Evolutionary conservation across 1,284 basidiomycete genomes (phyloP).

Genomic region (Marasmius tenuissimus): DNA sequence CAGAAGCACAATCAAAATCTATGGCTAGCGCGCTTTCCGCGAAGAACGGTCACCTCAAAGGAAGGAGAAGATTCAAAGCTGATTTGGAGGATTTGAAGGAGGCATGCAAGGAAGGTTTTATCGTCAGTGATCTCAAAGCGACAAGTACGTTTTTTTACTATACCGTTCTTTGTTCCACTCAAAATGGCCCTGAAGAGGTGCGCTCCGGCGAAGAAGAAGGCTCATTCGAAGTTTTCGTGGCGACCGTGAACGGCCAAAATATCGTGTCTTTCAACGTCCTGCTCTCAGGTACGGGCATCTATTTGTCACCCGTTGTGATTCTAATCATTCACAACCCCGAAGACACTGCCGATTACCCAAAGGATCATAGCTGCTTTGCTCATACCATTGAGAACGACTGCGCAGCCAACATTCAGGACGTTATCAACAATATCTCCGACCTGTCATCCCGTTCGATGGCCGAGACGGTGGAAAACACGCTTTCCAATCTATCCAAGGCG

Average conservation of each 20-base stretch:
- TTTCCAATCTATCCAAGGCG: slow-evolving; percentile 26
- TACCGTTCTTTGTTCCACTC: neutral
- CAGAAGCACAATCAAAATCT: neutral
- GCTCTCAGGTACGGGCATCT: slow-evolving; percentile 46
- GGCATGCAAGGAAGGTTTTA: slow-evolving; percentile 30
- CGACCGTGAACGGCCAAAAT: slow-evolving; percentile 29
- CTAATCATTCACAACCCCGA: neutral
- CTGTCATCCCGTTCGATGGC: slow-evolving; percentile 42
- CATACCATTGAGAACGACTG: slow-evolving; percentile 45
- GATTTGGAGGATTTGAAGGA: slow-evolving; percentile 48
- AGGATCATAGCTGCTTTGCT: slow-evolving; percentile 51
- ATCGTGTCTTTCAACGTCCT: slow-evolving; percentile 43
- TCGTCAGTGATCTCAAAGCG: slow-evolving; percentile 35
- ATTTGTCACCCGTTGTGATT: neutral
- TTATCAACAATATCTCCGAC: slow-evolving; percentile 44
- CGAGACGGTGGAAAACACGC: slow-evolving; percentile 38
- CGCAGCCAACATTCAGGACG: slow-evolving; percentile 32
- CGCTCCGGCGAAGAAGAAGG: slow-evolving; percentile 63
- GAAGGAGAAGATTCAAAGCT: slow-evolving; percentile 50
- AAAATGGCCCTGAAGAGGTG: slow-evolving; percentile 33
- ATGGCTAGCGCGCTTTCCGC: neutral
- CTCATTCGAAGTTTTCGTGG: slow-evolving; percentile 47
- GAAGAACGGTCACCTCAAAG: slow-evolving; percentile 46
- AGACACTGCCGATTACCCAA: slow-evolving; percentile 67
- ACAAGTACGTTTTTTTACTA: slow-evolving; percentile 33